Evolutionary conservation across 106 monocot species (phyloP).

Genomic region (Dendrobium catenatum): DNA sequence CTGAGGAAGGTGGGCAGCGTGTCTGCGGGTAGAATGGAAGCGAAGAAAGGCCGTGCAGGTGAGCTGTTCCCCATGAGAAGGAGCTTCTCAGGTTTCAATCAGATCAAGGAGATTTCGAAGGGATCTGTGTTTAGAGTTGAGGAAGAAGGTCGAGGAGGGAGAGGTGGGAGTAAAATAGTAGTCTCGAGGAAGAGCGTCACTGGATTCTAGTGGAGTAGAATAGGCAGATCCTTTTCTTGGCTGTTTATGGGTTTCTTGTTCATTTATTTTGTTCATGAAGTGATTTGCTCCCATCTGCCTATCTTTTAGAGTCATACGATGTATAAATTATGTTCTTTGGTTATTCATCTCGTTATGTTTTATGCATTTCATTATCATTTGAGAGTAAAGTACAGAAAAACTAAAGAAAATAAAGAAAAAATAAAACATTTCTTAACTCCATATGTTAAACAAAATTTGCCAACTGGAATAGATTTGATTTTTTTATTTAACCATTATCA

Average conservation of each 20-base stretch:
- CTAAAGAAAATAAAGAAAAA: too few species aligned
- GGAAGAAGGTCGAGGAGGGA: neutral
- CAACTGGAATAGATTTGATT: too few species aligned
- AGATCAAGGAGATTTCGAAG: neutral
- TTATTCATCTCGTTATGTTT: too few species aligned
- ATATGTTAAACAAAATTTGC: too few species aligned
- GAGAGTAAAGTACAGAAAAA: too few species aligned
- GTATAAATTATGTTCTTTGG: too few species aligned
- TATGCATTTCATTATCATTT: too few species aligned
- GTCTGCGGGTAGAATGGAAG: neutral
- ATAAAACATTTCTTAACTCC: too few species aligned
- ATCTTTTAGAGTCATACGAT: too few species aligned
- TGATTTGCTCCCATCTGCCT: neutral
- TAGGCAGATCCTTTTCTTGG: too few species aligned
- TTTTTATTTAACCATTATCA: too few species aligned
- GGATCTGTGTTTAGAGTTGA: neutral
- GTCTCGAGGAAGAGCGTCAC: neutral
- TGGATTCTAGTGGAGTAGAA: neutral
- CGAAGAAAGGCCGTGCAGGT: neutral
- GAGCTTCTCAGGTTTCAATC: constrained; percentile 8
- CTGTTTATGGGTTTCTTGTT: neutral
- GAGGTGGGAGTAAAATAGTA: constrained; percentile 1
- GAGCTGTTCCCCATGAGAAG: constrained; percentile 4
- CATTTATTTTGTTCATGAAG: neutral
- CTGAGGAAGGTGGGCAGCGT: constrained; percentile 2